Conservation (phyloP, 148 eudicot genomes). For the Persicaria tinctoria region DNA sequence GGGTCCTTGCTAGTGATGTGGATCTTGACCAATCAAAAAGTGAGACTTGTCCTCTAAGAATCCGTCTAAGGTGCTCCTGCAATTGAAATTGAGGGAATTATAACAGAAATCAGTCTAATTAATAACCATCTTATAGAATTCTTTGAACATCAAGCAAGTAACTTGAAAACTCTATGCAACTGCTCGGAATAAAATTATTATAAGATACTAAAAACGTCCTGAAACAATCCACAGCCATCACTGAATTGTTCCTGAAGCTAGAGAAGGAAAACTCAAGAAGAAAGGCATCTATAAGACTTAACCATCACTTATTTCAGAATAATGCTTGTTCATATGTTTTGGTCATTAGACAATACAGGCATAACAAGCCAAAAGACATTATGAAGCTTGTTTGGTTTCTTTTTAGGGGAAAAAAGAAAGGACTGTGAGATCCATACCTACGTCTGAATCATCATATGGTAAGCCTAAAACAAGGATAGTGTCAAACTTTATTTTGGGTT, state of each 20-base stretch:
- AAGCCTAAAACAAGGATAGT: not conserved
- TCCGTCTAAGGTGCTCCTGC: constrained; percentile 95
- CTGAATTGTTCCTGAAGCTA: not conserved
- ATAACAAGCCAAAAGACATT: not conserved
- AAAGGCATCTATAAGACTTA: not conserved
- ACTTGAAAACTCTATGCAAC: not conserved
- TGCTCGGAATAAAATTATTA: not conserved
- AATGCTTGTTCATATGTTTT: not conserved
- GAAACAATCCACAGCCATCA: not conserved
- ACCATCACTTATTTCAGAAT: not conserved
- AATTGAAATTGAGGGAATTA: constrained; percentile 13
- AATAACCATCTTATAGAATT: not conserved
- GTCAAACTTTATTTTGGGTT: not conserved
- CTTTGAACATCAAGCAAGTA: constrained; percentile 7
- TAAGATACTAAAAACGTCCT: not conserved
- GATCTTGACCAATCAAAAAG: constrained; percentile 99
- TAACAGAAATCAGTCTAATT: not conserved
- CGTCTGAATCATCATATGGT: not conserved
- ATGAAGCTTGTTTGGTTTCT: not conserved
- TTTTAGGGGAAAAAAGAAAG: not conserved
- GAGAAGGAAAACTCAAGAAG: not conserved
- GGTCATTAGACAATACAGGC: not conserved
- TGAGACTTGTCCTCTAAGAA: constrained; percentile 94
- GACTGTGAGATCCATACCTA: not conserved
- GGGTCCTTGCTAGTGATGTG: constrained; percentile 79